Base-by-base conservation (phyloP, 345 rosid genomes). In the Salix koriyanagi region DNA sequence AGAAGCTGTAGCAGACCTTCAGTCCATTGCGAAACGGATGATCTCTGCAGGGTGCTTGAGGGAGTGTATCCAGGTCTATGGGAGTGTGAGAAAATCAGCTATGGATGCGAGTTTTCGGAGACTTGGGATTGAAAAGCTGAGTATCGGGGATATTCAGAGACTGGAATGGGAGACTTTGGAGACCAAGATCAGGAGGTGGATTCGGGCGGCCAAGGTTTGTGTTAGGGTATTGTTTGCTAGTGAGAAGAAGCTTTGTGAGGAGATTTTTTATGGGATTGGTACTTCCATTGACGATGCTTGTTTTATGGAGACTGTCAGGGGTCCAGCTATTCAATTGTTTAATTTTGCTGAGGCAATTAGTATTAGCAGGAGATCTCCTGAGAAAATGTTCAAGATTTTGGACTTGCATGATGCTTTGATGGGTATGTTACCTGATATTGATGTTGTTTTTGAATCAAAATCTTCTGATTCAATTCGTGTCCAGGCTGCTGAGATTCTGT, bases 71-170 rank as follows among this genome's bases (percentile, higher is more conserved):
- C 99, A 95, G 75, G 99, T 90, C 5, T 95, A 93, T 77, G 99
- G 97, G 0, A 91, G 97, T 71, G 94, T 89, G 2, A 86, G 99
- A 65, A 95, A 93, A 75, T 90, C 97, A n/a, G 89, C 91, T 58
- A 86, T 95, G 13, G 99, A 93, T 76, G 84, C 88, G 48, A 89
- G 90, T 64, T 91, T 91, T 79, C 83, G 89, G 54, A 77, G 82
- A 52, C 84, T 95, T 64, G 94, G 97, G 61, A 85, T 95, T 77
- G 99, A 95, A 91, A 93, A 88, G 69, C 73, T 95, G 54, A 91
- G 98, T 81, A 91, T 95, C 81, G 98, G 99, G 5, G 99, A 95
- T 75, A 85, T 95, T 28, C 99, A 95, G 88, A 84, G 97, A 76
- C 82, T 95, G 7, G 94, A 90, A 12, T 95, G 99, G 97, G 90